Evolutionary conservation across 352 stramenopile species (phyloP), one percentile per base, ranked within the genome.

Genomic region (Phytophthora cryptogea): DNA sequence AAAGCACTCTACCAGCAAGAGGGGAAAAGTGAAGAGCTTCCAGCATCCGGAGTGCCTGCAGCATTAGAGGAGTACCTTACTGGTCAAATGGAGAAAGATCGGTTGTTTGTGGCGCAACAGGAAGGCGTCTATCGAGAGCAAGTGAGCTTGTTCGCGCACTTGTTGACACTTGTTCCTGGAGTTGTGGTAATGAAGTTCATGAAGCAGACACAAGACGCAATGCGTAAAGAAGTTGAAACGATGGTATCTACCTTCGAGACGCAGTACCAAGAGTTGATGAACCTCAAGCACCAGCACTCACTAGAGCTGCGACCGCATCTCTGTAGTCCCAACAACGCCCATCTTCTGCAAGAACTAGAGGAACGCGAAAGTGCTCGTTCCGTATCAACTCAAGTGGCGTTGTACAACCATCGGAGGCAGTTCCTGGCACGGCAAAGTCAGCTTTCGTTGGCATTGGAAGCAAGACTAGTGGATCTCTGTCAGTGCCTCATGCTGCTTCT

Each of bases 21-120:
- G 59, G 82, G 77, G 16, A 81, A 88, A 62, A 50, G 76, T 23
- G 73, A 92, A 13, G 80, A 95, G n/a, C 63, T 96, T 2, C 72
- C 74, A 16, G 63, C 72, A 10, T 75, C 64, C 0, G 81, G 76
- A 10, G 76, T 96, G 1, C 87, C 88, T 0, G 68, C 74, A 2
- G 89, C 83, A 3, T 63, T 97, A 7, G 78, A 89, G 14, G 70
- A 89, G 35, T 97, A 94, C 53, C 58, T 97, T 9, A 32, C 43
- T 14, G 77, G 64, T 10, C 83, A 86, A 31, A n/a, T 64, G 4
- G 70, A 84, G 14, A 95, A 94, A 63, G 86, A 83, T 27, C 54
- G 52, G 11, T 45, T 56, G 26, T 92, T 88, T 23, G 66, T 86
- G 35, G 39, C 71, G 5, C 74, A 78, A 7, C 79, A 89, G 54